Base-by-base conservation (phyloP, 2,329 filamentous ascomycete species). In the Fusarium annulatum region DNA sequence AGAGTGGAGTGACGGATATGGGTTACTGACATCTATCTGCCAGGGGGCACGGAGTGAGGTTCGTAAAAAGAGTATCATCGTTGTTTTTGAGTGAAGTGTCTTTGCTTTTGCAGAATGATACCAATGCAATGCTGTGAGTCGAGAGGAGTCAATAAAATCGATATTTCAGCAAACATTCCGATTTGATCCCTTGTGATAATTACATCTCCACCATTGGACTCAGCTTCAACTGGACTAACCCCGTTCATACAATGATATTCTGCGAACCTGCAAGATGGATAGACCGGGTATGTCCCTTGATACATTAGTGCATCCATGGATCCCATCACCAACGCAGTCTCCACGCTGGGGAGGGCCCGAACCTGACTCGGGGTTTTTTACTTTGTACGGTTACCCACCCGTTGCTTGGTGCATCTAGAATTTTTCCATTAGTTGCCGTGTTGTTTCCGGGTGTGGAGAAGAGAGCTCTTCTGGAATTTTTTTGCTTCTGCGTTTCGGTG, bases 41-140 rank as follows among this genome's bases (percentile, higher is more conserved):
- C 62, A 61, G 61, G 48, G 38, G 59, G 65, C 60, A 67, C 55
- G 75, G 75, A 70, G 75, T 76, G 68, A 75, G 67, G 72, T 69
- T 73, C 59, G 64, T 71, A 72, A 77, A 76, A 77, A 72, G 64
- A 77, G 60, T 59, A 61, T 61, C 53, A 57, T 59, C 49, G 61
- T 64, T 51, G 48, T n/a, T 53, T 49, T 66, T 59, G 45, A 74
- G 67, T 74, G 67, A 73, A 64, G 61, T 61, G 41, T 49, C 55
- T 48, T 28, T 61, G 41, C 33, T 30, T 41, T n/a, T 34, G 30
- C 53, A 64, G 55, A 46, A 56, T 56, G 55, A 53, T 69, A 61
- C 33, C 66, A 57, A 41, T 18, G 23, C 38, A 63, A 57, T 34
- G 23, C 53, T 36, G 45, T 52, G 58, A 61, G 38, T 43, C 45